Evolutionary conservation across 345 rosid genomes (phyloP).

Genomic region (Eucalyptus tenuipes): DNA sequence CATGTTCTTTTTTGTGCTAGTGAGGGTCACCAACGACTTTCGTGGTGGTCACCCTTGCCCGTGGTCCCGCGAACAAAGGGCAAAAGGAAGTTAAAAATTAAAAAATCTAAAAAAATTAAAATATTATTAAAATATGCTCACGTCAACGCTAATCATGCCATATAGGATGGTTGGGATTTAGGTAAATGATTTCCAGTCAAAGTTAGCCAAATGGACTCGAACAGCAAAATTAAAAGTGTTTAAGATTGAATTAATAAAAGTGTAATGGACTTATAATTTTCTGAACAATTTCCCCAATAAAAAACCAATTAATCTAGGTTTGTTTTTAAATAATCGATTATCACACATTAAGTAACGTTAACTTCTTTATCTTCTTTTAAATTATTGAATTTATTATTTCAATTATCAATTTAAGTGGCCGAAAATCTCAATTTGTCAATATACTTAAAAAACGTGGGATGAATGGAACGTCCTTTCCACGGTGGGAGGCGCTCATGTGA

Average conservation of each 20-base stretch:
- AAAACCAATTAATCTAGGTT: background rate
- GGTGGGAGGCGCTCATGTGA: no score
- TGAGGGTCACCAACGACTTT: no score
- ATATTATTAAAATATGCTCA: no score
- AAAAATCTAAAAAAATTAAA: no score
- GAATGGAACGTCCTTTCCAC: background rate
- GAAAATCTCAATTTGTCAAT: background rate
- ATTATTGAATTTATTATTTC: background rate
- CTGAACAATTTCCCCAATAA: accelerated
- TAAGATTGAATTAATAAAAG: no score
- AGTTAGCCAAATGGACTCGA: accelerated
- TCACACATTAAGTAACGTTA: background rate
- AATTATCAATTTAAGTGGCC: background rate
- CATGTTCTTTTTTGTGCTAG: accelerated
- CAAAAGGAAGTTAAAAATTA: no score
- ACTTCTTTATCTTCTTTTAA: background rate
- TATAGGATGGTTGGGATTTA: no score
- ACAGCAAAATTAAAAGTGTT: no score
- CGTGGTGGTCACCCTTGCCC: no score
- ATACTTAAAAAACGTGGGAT: background rate
- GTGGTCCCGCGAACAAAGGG: no score
- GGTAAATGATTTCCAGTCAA: accelerated
- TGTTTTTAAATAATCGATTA: background rate
- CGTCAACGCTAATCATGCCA: accelerated
- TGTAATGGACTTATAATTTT: no score